phyloP scores from a whole-genome alignment of 1,284 basidiomycete genomes.

The Cutaneotrichosporon sp. region DNA sequence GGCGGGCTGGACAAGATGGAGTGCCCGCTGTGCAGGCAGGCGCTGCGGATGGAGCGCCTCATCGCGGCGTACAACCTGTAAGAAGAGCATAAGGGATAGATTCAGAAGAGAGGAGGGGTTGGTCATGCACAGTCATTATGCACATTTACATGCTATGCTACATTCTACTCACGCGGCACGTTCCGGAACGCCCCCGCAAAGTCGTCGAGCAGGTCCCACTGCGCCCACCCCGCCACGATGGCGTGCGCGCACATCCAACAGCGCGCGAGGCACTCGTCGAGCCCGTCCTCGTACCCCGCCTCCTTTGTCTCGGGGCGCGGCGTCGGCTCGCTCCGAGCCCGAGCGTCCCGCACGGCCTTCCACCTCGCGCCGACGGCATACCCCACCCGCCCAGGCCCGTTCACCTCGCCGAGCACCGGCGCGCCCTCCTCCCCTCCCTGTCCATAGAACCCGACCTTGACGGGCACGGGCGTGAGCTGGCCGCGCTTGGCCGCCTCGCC shows the following conservation, averaged over 20 bases:
- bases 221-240: conserved; percentile 77
- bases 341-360: conserved; percentile 17
- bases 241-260: conserved; percentile 82
- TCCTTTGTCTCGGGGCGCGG: conserved; percentile 15
- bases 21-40: conserved; percentile 83
- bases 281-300: conserved; percentile 24
- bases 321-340: conserved; percentile 11
- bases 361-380: conserved; percentile 22
- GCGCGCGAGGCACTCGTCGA: conserved; percentile 40
- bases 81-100: too few species aligned
- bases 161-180: not conserved
- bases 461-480: conserved; percentile 9
- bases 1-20: conserved; percentile 83
- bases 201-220: conserved; percentile 81
- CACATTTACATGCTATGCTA: conserved; percentile 7
- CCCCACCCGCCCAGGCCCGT: not conserved
- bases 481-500: conserved; percentile 8
- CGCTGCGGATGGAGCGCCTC: conserved; percentile 68
- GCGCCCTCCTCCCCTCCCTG: conserved; percentile 15
- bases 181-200: conserved; percentile 55
- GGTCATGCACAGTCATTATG: conserved; percentile 5
- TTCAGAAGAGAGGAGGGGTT: not conserved
- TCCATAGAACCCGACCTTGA: conserved; percentile 19
- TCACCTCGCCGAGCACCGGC: conserved; percentile 7
- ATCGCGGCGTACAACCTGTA: conserved; percentile 82